Evolutionary conservation across 192 early-diverging fungal genomes (phyloP).

Genomic region (Spinellus fusiger): DNA sequence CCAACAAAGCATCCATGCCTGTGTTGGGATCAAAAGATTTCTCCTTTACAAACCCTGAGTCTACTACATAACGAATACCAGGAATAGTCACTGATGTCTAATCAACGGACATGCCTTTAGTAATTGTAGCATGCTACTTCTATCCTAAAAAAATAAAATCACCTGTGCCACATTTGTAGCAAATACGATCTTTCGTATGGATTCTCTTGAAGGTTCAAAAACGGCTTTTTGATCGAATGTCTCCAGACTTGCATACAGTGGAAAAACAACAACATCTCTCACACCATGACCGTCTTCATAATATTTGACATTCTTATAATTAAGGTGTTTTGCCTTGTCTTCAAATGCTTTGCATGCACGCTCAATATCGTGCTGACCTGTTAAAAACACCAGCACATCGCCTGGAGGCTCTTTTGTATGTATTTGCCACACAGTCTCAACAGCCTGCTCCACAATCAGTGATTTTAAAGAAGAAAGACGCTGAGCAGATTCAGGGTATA

Average conservation of each 20-base stretch:
- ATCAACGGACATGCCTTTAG: background rate
- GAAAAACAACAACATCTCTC: slow-evolving; percentile 42
- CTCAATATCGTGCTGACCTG: slow-evolving; percentile 95
- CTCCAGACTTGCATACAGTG: slow-evolving; percentile 72
- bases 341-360: slow-evolving; percentile 57
- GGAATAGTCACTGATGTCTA: slow-evolving; percentile 89
- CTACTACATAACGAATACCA: slow-evolving; percentile 91
- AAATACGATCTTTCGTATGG: slow-evolving; percentile 85
- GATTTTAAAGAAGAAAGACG: slow-evolving; percentile 61
- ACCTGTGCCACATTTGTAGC: slow-evolving; percentile 92
- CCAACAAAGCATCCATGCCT: slow-evolving; percentile 88
- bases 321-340: slow-evolving; percentile 36
- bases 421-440: slow-evolving; percentile 74
- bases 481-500: slow-evolving; percentile 39
- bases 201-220: slow-evolving; percentile 70
- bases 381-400: slow-evolving; percentile 93
- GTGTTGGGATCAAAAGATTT: slow-evolving; percentile 92
- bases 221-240: slow-evolving; percentile 82
- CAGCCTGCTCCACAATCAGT: slow-evolving; percentile 64
- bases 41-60: slow-evolving; percentile 90
- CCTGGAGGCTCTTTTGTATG: slow-evolving; percentile 76
- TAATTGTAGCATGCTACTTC: background rate
- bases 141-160: background rate
- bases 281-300: slow-evolving; percentile 33
- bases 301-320: slow-evolving; percentile 44